phyloP scores from a whole-genome alignment of 2,329 filamentous ascomycete genomes.

The Gnomoniopsis sp. region DNA sequence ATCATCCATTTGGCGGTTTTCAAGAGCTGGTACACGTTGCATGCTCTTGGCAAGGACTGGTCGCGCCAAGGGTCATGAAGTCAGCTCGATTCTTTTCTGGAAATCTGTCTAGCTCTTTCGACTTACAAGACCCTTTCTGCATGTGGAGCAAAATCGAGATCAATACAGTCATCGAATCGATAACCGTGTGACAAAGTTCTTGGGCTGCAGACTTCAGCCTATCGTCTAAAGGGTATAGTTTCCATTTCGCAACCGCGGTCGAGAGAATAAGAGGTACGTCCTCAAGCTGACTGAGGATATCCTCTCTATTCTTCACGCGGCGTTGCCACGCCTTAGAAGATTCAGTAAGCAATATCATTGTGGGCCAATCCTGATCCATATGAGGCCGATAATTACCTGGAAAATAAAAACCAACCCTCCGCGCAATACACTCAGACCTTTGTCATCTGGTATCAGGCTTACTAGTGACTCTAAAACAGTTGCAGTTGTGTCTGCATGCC shows the following conservation, averaged over 20 bases:
- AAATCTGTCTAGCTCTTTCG: no score
- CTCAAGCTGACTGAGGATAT: not conserved
- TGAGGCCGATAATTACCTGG: not conserved
- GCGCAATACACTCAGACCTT: slow-evolving; percentile 1
- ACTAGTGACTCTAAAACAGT: not conserved
- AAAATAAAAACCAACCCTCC: not conserved
- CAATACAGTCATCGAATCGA: not conserved
- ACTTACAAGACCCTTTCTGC: not conserved
- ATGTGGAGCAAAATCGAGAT: not conserved
- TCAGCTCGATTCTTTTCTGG: not conserved
- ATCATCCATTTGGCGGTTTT: not conserved
- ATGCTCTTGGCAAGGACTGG: not conserved
- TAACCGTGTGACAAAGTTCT: not conserved
- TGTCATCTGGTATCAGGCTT: slow-evolving; percentile 3
- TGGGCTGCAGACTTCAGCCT: not conserved
- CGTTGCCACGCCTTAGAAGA: not conserved
- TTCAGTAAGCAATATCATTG: not conserved
- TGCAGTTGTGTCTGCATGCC: not conserved
- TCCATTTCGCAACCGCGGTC: not conserved
- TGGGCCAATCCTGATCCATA: not conserved
- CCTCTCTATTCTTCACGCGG: not conserved
- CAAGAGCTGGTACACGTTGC: not conserved
- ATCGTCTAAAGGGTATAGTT: not conserved
- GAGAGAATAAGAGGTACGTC: not conserved
- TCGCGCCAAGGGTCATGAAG: no score